Percentiles rank a stretch among this genome's conserved stretches.
phyloP scores from a whole-genome alignment of 257 asterid species.

The Eucommia ulmoides region DNA sequence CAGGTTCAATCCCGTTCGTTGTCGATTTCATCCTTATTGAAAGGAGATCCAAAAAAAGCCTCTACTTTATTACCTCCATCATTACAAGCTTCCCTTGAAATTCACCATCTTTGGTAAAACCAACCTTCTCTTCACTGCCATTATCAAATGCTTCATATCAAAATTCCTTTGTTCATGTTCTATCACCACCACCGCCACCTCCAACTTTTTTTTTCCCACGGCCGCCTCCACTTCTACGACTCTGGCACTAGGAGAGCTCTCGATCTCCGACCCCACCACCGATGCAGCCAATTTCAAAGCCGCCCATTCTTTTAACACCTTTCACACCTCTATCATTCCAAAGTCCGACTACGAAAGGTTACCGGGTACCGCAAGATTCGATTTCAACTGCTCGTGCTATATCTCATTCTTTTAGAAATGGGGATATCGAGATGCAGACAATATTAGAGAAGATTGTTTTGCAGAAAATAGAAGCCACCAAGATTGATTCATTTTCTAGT shows the following conservation, averaged over 20 bases:
- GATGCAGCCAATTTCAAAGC: background rate
- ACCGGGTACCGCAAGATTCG: no score
- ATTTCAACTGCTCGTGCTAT: no score
- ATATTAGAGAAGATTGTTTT: no score
- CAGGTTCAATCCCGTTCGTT: slow-evolving; percentile 5
- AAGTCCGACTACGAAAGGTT: no score
- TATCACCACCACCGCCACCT: slow-evolving; percentile 8
- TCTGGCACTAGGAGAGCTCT: slow-evolving; percentile 4
- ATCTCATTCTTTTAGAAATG: no score
- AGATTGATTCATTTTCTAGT: no score
- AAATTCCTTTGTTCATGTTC: background rate
- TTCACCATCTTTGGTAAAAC: background rate
- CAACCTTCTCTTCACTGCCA: background rate
- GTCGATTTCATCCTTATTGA: slow-evolving; percentile 2
- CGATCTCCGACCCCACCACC: slow-evolving; percentile 6
- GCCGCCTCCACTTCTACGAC: slow-evolving; percentile 10
- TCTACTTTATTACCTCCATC: background rate
- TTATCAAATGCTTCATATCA: background rate
- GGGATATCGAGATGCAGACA: no score
- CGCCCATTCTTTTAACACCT: slow-evolving; percentile 7
- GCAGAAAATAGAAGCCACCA: no score
- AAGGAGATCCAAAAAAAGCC: background rate
- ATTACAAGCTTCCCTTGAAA: background rate
- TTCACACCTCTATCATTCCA: slow-evolving; percentile 3
- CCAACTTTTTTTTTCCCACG: background rate